Evolutionary conservation across 768 basidiomycete species (phyloP).

Genomic region (Austroboletus eburneus): DNA sequence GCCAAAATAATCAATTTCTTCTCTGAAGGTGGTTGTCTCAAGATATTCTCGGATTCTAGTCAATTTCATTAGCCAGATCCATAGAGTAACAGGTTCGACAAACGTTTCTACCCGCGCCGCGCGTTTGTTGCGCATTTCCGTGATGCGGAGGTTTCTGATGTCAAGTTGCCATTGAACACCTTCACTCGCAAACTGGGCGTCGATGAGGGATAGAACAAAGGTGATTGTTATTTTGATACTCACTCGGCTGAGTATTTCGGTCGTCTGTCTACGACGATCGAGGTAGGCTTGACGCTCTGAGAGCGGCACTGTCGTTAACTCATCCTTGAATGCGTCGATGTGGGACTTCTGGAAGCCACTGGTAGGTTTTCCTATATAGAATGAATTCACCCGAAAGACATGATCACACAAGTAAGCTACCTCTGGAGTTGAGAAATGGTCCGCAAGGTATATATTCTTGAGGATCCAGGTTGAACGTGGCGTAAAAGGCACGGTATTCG

Average conservation of each 20-base stretch:
- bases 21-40: constrained; percentile 16
- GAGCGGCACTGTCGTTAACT: constrained; percentile 7
- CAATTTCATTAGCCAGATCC: constrained; percentile 5
- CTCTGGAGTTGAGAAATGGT: constrained; percentile 23
- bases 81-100: constrained; percentile 1
- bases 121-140: constrained; percentile 21
- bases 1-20: constrained; percentile 28
- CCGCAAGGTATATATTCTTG: constrained; percentile 25
- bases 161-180: constrained; percentile 25
- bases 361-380: constrained; percentile 10
- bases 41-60: constrained; percentile 20
- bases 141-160: constrained; percentile 15
- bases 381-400: constrained; percentile 3
- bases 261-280: constrained; percentile 11
- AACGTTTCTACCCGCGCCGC: constrained; percentile 25
- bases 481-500: constrained; percentile 6
- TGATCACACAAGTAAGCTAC: constrained; percentile 4
- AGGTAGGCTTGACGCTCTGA: constrained; percentile 19
- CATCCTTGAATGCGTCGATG: constrained; percentile 14
- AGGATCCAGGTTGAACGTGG: constrained; percentile 7
- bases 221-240: background rate
- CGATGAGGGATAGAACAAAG: constrained; percentile 6
- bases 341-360: constrained; percentile 23
- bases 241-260: constrained; percentile 9
- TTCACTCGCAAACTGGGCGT: constrained; percentile 21